Evolutionary conservation across 2,329 filamentous ascomycete genomes (phyloP).

Genomic region (Penicillium sp.): DNA sequence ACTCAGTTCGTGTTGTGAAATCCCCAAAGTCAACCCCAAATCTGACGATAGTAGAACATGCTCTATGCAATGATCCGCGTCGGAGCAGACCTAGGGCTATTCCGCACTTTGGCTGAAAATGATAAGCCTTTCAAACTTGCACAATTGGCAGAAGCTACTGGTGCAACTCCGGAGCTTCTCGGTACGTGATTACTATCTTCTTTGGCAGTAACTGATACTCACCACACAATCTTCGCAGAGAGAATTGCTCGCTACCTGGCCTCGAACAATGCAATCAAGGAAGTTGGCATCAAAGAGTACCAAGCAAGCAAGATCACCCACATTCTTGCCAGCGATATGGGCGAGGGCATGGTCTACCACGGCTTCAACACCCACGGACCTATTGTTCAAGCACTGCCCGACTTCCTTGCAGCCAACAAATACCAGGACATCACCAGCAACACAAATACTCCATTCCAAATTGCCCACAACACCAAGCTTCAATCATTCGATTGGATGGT

Average conservation of each 20-base stretch:
- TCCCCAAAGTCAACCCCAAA: no score
- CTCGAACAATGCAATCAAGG: constrained; percentile 14
- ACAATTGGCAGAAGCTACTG: constrained; percentile 4
- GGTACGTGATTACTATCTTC: not conserved
- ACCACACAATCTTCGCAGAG: constrained; percentile 5
- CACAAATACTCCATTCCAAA: constrained; percentile 29
- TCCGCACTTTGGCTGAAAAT: constrained; percentile 8
- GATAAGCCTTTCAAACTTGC: constrained; percentile 5
- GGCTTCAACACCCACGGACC: constrained; percentile 17
- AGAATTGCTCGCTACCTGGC: constrained; percentile 28
- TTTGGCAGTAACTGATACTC: not conserved
- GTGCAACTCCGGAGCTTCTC: constrained; percentile 9
- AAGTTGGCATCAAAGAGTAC: constrained; percentile 15
- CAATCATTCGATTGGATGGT: constrained; percentile 28
- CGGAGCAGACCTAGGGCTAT: constrained; percentile 15
- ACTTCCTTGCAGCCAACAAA: constrained; percentile 11
- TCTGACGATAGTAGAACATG: constrained; percentile 12
- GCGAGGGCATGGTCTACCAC: constrained; percentile 14
- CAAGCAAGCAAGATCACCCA: constrained; percentile 11
- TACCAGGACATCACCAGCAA: constrained; percentile 27
- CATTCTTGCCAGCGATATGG: constrained; percentile 9
- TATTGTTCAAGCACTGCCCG: constrained; percentile 20
- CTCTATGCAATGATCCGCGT: constrained; percentile 15
- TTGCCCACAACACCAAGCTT: constrained; percentile 27
- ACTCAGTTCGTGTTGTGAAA: constrained; percentile 11